Base-by-base conservation (phyloP, 2,329 filamentous ascomycete genomes). In the Beauveria sp. region DNA sequence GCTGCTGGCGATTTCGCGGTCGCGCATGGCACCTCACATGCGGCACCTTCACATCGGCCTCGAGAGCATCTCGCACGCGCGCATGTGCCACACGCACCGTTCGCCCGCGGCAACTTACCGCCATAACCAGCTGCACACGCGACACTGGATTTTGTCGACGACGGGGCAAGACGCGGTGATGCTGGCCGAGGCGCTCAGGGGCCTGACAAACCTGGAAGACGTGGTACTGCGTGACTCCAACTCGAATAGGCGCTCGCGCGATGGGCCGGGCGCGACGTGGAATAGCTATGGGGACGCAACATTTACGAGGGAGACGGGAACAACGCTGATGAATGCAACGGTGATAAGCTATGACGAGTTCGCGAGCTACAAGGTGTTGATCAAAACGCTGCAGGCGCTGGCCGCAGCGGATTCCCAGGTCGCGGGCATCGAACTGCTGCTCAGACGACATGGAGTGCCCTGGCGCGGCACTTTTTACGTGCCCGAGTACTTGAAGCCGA, bases 151-250 rank as follows among this genome's bases (percentile, higher is more conserved):
- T 5, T 65, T 82, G 34, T 61, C 76, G 37, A 65, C 66, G 18
- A 79, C 76, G 0, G 83, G 84, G 0, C 68, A 73, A 2, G 80
- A 82, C 26, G 69, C 76, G 1, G 75, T 80, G 7, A 77, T 88
- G 77, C 77, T 89, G 18, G 72, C 76, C 0, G 76, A 82, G 37
- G 85, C 84, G 2, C 81, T 89, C 57, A 66, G 70, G 10, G 79
- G 81, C 40, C 74, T 89, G 4, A 67, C 70, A 0, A 82, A 83
- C 59, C 77, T 88, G 5, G 71, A 80, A 34, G 81, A 78, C 0
- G 69, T 89, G 16, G 81, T 83, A 26, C 72, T 89, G 26, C 80
- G 86, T 20, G 83, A 88, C 67, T 87, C 82, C 70, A 74, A 80
- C 66, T 80, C 80, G 0, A 24, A 5, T 0, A 76, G 70, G 10